A percentile compares a stretch with the other conserved stretches of the same genome.
Conservation (phyloP, 2,329 filamentous ascomycete genomes). For the Aureobasidium sp. region DNA sequence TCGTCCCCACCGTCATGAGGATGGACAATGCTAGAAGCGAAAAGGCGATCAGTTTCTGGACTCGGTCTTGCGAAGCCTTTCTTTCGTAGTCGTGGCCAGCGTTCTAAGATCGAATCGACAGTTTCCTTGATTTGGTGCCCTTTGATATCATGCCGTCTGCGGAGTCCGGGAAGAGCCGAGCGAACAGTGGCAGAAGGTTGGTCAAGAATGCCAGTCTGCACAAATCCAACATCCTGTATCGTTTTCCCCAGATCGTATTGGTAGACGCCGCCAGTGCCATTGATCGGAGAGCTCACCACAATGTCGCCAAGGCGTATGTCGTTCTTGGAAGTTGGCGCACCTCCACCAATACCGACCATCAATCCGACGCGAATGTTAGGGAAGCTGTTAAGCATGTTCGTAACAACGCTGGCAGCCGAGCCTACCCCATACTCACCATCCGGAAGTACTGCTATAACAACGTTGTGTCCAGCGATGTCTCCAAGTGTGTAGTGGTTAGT, state of each 20-base stretch:
- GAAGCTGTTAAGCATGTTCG: constrained; percentile 23
- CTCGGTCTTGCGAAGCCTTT: neutral
- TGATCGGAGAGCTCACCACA: constrained; percentile 29
- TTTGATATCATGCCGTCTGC: neutral
- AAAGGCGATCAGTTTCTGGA: neutral
- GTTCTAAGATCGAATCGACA: neutral
- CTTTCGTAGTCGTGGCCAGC: neutral
- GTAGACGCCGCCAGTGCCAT: constrained; percentile 27
- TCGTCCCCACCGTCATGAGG: neutral
- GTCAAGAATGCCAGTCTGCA: constrained; percentile 2
- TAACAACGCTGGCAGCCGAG: constrained; percentile 28
- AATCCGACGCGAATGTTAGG: constrained; percentile 25
- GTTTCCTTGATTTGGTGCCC: constrained; percentile 1
- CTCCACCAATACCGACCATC: constrained; percentile 32
- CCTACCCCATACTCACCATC: constrained; percentile 26
- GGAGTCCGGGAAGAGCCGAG: neutral
- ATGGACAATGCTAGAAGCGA: neutral
- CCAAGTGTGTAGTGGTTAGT: constrained; percentile 36
- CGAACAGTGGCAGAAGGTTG: neutral
- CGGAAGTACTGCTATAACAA: constrained; percentile 35
- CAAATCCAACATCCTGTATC: neutral
- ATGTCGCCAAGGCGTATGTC: constrained; percentile 35
- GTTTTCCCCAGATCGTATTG: constrained; percentile 32
- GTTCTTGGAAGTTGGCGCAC: constrained; percentile 23
- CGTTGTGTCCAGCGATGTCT: constrained; percentile 35